Base-by-base conservation (phyloP, 73 alveolate genomes). In the Diophrys appendiculata region DNA sequence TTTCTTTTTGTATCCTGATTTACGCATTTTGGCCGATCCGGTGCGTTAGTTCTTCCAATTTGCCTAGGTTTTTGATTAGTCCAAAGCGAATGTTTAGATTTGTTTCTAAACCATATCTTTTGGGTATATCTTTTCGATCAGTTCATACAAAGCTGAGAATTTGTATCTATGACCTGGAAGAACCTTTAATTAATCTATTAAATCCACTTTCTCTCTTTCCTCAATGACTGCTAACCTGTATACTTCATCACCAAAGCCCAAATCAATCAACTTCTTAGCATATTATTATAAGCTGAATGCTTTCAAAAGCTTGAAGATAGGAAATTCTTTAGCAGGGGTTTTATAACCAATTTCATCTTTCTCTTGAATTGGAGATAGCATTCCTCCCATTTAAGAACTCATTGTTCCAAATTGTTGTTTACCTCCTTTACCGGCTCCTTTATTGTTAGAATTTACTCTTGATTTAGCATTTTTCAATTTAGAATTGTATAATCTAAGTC, bases 81-180 rank as follows among this genome's bases (percentile, higher is more conserved):
- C 55, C 73, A 65, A 13, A 76, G 75, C n/a, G 84, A 71, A n/a
- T 34, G 52, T 43, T 82, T 34, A 65, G 34, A 82, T 31, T 65
- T 82, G 60, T 74, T 82, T 82, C 25, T 60, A 76, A 11, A 82
- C 35, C 64, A 72, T 54, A 27, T 86, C 84, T 76, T 54, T 79
- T 0, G 93, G 93, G 52, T 86, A 86, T n/a, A 86, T 65, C 55
- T 85, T 81, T 18, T 86, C 93, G 53, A 86, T 86, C 3, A 86
- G 70, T 34, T 86, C 81, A 64, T 65, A 86, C 14, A 86, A 73
- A 73, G 86, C 52, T 26, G 29, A 31, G 69, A 86, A 53, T 54
- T 82, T 86, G 29, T 76, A 75, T 68, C 74, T 80, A 52, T 86
- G 93, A 8, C 93, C 93, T 27, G 93, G 93, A 54, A 86, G 78